These are phyloP conservation scores for Acanthamoeba polyphaga DNA, from an alignment of 208 protist genomes.

Conservation along the genomic window DNA sequence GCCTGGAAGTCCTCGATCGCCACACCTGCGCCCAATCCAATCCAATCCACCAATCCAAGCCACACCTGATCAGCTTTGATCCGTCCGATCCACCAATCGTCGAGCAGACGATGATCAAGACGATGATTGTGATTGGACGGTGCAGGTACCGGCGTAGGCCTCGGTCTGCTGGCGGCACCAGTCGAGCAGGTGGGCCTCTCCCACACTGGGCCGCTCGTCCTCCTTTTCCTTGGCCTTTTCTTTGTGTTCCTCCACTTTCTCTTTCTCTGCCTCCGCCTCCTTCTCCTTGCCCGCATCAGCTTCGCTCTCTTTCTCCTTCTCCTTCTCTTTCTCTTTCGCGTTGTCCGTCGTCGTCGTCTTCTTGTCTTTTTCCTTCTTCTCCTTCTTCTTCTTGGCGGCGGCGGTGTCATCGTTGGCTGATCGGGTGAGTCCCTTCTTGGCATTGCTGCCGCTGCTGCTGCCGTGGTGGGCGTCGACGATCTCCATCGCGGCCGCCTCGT, in stretches of 20 bases:
- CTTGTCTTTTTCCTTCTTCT: neutral
- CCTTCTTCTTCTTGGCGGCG: neutral
- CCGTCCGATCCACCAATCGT: too few species aligned
- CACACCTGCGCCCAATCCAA: conserved; percentile 74
- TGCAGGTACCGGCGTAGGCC: neutral
- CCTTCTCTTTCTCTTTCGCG: neutral
- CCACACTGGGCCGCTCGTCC: neutral
- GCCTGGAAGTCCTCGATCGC: conserved; percentile 88
- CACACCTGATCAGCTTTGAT: neutral
- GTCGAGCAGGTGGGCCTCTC: neutral
- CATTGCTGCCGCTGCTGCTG: neutral
- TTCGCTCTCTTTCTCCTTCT: neutral
- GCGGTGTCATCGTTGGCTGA: neutral
- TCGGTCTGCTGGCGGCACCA: conserved; percentile 18
- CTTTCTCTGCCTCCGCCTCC: neutral
- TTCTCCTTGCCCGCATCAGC: neutral
- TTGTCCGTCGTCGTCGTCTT: neutral
- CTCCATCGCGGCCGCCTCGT: too few species aligned
- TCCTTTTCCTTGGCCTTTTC: neutral
- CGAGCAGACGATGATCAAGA: too few species aligned
- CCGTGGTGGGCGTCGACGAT: too few species aligned
- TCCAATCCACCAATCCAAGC: neutral
- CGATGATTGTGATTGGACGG: neutral
- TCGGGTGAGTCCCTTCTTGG: neutral
- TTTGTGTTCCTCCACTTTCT: neutral